Evolutionary conservation across 768 basidiomycete species (phyloP).

Genomic region (Phaeotremella skinneri): DNA sequence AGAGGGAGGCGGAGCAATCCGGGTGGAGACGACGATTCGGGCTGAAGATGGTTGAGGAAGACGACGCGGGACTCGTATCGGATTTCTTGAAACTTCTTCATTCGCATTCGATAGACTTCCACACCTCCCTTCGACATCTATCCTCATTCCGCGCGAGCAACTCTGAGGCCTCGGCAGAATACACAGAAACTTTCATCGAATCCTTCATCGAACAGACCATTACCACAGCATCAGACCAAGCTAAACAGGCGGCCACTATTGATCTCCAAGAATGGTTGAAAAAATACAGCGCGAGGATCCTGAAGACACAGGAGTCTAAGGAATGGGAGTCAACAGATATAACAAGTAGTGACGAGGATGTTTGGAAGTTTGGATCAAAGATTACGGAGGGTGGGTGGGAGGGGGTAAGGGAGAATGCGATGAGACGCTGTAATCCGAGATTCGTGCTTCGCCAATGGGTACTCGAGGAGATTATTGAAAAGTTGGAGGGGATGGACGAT

Average conservation of each 20-base stretch:
- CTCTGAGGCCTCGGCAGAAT: conserved; percentile 8
- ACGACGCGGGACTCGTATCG: conserved; percentile 63
- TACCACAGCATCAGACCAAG: conserved; percentile 44
- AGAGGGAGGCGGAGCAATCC: conserved; percentile 43
- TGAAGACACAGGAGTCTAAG: conserved; percentile 54
- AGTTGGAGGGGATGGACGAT: conserved; percentile 63
- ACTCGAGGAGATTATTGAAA: conserved; percentile 82
- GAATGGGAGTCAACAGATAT: conserved; percentile 42
- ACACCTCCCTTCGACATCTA: conserved; percentile 75
- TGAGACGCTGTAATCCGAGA: conserved; percentile 72
- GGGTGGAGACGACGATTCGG: conserved; percentile 74
- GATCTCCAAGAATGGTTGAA: conserved; percentile 67
- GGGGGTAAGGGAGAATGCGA: conserved; percentile 32
- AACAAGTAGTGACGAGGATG: background rate
- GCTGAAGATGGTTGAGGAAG: conserved; percentile 59
- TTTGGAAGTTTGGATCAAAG: background rate
- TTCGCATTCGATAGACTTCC: conserved; percentile 76
- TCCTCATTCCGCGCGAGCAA: conserved; percentile 60
- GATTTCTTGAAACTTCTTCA: conserved; percentile 76
- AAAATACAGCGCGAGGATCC: conserved; percentile 62
- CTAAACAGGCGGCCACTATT: conserved; percentile 54
- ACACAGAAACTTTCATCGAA: conserved; percentile 48
- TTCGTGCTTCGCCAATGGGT: conserved; percentile 96
- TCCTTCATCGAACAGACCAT: conserved; percentile 53
- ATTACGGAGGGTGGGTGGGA: conserved; percentile 21